Base-by-base conservation (phyloP, 2,329 filamentous ascomycete genomes). In the Ceratocystis destructans region DNA sequence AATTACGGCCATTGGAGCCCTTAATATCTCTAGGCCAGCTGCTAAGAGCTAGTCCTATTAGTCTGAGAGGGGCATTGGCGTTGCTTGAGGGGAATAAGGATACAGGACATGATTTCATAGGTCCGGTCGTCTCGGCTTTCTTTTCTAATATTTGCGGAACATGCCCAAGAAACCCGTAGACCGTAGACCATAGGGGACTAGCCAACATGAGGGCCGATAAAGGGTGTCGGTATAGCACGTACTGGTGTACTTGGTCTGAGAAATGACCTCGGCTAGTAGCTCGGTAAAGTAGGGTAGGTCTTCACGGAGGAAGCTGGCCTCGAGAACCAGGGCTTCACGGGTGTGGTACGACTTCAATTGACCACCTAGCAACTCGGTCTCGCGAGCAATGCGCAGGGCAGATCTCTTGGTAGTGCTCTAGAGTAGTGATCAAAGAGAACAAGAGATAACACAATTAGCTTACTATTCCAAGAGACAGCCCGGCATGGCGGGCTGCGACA, bases 201-300 rank as follows among this genome's bases (percentile, higher is more conserved):
- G 53, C 28, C 57, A 48, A 20, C 46, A 5, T 61, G 12, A 7
- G 33, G 20, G 45, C 17, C 17, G 62, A 62, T 64, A 45, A 66
- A 46, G 69, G 76, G 25, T 71, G 22, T 46, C 59, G 62, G 17
- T 57, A 28, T 25, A 44, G 59, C 22, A 64, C 84, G 78, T 78
- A 88, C 86, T 81, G 70, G 86, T 85, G 77, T 90, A 99, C 79
- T 90, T 94, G 72, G 93, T 96, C 78, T 89, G 81, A 69, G 87
- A 86, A 73, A 94, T 82, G 73, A 96, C 89, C 82, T 99, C 95
- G 74, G 88, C 90, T 72, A 99, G 84, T 71, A 99, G 83, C 82
- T 99, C 94, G 73, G 91, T 85, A 77, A 96, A 99, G 84, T 97
- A 99, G 71, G 94, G 94, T 71, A 99, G 86, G 76, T 99, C 92